Percentiles rank a stretch among this genome's conserved stretches.
Conservation (phyloP, 139 green algal genomes). For the Chlorella sp. region DNA sequence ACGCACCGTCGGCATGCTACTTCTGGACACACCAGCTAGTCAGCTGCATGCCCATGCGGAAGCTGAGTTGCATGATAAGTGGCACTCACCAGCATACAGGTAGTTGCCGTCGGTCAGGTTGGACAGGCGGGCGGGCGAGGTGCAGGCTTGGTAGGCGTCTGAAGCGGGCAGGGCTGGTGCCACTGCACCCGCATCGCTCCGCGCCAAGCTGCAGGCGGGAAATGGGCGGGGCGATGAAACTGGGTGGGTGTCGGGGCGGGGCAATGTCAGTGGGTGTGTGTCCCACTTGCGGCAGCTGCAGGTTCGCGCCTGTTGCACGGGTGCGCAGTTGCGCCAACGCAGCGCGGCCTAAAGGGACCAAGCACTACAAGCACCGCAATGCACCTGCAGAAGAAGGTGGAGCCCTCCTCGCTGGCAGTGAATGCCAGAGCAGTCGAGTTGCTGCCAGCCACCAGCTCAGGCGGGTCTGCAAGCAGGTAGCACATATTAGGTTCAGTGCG, state of each 20-base stretch:
- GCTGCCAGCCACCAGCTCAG: background rate
- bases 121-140: slow-evolving; percentile 7
- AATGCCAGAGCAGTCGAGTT: slow-evolving; percentile 6
- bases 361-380: too few relatives aligned
- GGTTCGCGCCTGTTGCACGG: too few relatives aligned
- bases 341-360: too few relatives aligned
- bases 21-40: too few relatives aligned
- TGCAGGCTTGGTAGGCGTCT: slow-evolving; percentile 15
- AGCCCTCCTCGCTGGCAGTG: slow-evolving; percentile 27
- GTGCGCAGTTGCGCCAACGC: too few relatives aligned
- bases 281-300: too few relatives aligned
- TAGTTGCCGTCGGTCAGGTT: slow-evolving; percentile 49
- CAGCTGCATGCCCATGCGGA: too few relatives aligned
- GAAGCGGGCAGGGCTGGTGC: background rate
- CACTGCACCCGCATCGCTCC: background rate
- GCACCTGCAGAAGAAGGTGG: slow-evolving; percentile 35
- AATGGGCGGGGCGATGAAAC: background rate
- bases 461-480: background rate
- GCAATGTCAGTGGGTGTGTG: background rate
- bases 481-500: too few relatives aligned
- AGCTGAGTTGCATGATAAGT: too few relatives aligned
- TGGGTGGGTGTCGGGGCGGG: too few relatives aligned
- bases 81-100: slow-evolving; percentile 20
- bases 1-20: too few relatives aligned
- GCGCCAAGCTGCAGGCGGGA: background rate